These are phyloP conservation scores for Alternaria atra DNA, from an alignment of 2,329 filamentous ascomycete genomes.

Conservation along the genomic window DNA sequence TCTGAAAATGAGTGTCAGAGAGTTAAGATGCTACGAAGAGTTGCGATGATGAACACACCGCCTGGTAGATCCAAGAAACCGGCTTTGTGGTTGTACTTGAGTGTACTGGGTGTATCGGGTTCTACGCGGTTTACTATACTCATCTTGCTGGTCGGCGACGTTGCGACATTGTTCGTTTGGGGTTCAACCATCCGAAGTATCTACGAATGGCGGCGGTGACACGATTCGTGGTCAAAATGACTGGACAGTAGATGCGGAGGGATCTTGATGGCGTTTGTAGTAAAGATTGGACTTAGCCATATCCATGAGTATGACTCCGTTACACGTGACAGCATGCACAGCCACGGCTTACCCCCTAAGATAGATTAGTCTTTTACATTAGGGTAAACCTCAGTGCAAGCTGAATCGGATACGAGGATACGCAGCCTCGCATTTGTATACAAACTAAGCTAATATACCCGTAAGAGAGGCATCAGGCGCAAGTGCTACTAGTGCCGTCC, in stretches of 20 bases:
- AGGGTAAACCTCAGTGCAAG: neutral
- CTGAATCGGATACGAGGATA: no score
- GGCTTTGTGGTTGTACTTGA: neutral
- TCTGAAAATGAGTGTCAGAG: neutral
- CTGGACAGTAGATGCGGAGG: no score
- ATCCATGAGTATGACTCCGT: neutral
- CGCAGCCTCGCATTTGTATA: no score
- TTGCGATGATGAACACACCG: neutral
- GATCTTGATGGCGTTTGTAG: no score
- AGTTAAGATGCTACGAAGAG: neutral
- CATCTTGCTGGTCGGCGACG: neutral
- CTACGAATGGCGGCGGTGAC: neutral
- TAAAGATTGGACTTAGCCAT: neutral
- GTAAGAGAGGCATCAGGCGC: no score
- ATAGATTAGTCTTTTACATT: no score
- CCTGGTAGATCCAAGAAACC: neutral
- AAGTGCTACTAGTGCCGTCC: no score
- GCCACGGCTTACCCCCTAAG: neutral
- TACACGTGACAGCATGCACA: neutral
- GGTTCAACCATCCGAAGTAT: neutral
- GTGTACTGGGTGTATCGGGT: neutral
- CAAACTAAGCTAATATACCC: no score
- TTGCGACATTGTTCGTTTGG: neutral
- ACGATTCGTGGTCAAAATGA: neutral
- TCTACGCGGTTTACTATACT: neutral